Evolutionary conservation across 2,329 filamentous ascomycete species (phyloP).

Genomic region (Rutstroemia sp.): DNA sequence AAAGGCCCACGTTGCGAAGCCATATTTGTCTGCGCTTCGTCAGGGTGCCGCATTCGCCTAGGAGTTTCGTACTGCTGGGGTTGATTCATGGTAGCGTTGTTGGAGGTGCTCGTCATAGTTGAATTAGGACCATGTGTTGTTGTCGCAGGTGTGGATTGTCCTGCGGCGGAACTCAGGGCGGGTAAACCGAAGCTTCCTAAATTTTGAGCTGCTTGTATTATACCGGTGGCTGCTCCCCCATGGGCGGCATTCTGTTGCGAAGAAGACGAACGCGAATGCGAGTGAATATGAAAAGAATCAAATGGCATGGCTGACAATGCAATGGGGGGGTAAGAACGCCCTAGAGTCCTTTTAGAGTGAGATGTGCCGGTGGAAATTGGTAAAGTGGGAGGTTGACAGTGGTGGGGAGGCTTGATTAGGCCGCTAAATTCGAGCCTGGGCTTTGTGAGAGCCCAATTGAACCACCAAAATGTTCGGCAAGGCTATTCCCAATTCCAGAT

Average conservation of each 20-base stretch:
- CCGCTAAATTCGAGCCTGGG: background rate
- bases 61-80: conserved; percentile 42
- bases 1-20: conserved; percentile 23
- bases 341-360: background rate
- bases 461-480: no score
- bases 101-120: conserved; percentile 17
- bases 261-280: conserved; percentile 16
- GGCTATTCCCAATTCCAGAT: no score
- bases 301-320: conserved; percentile 5
- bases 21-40: conserved; percentile 40
- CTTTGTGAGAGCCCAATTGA: no score
- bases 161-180: conserved; percentile 23
- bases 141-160: conserved; percentile 28
- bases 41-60: conserved; percentile 42
- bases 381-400: background rate
- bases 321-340: background rate
- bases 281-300: conserved; percentile 19
- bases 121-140: conserved; percentile 17
- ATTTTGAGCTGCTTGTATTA: conserved; percentile 26
- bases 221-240: conserved; percentile 15
- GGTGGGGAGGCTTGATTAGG: background rate
- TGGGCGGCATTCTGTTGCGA: conserved; percentile 21
- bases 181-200: conserved; percentile 26
- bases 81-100: conserved; percentile 33
- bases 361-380: background rate